These are phyloP conservation scores for Canavalia gladiata DNA, from an alignment of 306 rosid species.

Conservation along the genomic window DNA sequence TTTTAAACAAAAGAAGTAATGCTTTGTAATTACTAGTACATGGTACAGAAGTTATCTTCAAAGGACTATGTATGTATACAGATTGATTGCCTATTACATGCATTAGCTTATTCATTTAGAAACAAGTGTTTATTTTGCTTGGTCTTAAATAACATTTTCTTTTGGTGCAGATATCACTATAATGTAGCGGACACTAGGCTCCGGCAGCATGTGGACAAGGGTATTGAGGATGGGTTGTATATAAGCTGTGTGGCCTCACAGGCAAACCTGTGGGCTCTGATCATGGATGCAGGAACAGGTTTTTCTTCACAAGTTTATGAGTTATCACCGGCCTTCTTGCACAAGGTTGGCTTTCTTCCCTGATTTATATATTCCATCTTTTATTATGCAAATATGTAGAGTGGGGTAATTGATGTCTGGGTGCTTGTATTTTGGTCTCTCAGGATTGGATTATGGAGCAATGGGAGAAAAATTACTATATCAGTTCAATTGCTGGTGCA, in stretches of 20 bases:
- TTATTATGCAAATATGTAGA: slow-evolving; percentile 16
- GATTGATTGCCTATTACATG: slow-evolving; percentile 30
- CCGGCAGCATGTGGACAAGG: slow-evolving; percentile 91
- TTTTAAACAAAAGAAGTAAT: slow-evolving; percentile 19
- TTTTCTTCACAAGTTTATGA: slow-evolving; percentile 91
- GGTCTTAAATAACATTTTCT: slow-evolving; percentile 41
- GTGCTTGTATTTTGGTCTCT: slow-evolving; percentile 42
- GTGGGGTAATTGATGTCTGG: slow-evolving; percentile 31
- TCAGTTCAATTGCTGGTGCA: slow-evolving; percentile 94
- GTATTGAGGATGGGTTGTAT: slow-evolving; percentile 89
- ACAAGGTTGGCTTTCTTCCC: slow-evolving; percentile 65
- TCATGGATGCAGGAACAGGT: slow-evolving; percentile 96
- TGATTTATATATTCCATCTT: slow-evolving; percentile 41
- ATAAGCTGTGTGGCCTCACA: slow-evolving; percentile 91
- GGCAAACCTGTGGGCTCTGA: slow-evolving; percentile 84
- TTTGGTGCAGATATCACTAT: slow-evolving; percentile 81
- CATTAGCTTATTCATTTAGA: slow-evolving; percentile 36
- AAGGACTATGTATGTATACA: slow-evolving; percentile 10
- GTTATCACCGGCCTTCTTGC: slow-evolving; percentile 81
- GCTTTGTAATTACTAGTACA: slow-evolving; percentile 3
- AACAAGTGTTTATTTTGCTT: slow-evolving; percentile 40
- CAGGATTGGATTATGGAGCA: slow-evolving; percentile 99
- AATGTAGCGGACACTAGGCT: slow-evolving; percentile 91
- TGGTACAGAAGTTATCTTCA: neutral
- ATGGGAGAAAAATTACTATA: slow-evolving; percentile 93